A percentile compares a stretch with the other conserved stretches of the same genome.
phyloP scores from a whole-genome alignment of 2,329 filamentous ascomycete species.

The Colletotrichum horii region DNA sequence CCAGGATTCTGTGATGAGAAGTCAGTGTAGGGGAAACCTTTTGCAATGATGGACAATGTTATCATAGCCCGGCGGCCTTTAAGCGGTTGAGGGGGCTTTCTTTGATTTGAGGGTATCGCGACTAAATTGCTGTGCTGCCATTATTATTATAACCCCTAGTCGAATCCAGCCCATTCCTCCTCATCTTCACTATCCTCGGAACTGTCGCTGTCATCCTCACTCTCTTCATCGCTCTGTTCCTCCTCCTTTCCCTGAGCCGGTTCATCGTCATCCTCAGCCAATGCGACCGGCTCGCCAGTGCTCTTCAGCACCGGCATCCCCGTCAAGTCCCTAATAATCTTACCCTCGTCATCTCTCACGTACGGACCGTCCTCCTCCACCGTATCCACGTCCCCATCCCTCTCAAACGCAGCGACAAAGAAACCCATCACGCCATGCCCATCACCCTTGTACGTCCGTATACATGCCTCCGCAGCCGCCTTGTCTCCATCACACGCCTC shows the following conservation, averaged over 20 bases:
- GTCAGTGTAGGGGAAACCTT: background rate
- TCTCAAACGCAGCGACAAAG: constrained; percentile 87
- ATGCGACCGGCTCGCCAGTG: constrained; percentile 34
- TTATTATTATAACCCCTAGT: constrained; percentile 3
- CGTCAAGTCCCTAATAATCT: constrained; percentile 48
- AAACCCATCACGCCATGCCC: constrained; percentile 91
- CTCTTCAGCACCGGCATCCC: constrained; percentile 42
- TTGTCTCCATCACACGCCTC: constrained; percentile 55
- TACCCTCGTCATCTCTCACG: constrained; percentile 59
- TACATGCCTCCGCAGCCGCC: constrained; percentile 73
- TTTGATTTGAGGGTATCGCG: background rate
- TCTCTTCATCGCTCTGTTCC: background rate
- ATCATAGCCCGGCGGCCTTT: background rate
- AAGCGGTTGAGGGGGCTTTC: no score
- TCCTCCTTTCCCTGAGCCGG: background rate
- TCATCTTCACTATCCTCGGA: constrained; percentile 22
- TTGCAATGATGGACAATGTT: background rate
- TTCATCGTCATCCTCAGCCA: constrained; percentile 25
- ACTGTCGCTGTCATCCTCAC: constrained; percentile 8
- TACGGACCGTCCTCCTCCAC: constrained; percentile 51
- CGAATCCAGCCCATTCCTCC: constrained; percentile 31
- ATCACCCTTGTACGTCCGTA: constrained; percentile 82
- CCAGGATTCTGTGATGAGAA: background rate
- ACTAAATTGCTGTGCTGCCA: background rate
- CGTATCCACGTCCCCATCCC: constrained; percentile 48